Base-by-base conservation (phyloP, 208 protist genomes). In the Naegleria gruberi region DNA sequence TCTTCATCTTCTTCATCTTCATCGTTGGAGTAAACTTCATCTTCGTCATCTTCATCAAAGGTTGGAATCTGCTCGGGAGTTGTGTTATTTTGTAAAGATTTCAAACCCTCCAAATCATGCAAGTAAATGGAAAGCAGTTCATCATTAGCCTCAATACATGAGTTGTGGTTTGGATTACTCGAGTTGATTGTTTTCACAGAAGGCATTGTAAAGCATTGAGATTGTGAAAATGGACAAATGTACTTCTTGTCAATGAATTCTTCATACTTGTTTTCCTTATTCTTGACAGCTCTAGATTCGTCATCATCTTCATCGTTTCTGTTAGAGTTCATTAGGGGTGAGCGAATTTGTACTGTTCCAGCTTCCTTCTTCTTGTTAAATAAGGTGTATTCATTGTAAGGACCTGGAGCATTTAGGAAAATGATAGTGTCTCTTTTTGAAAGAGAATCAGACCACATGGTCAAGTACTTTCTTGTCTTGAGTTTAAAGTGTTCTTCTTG, bases 401-500 rank as follows among this genome's bases (percentile, higher is more conserved):
- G 65, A 46, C 45, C 84, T 43, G 82, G 82, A 8, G 42, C 26
- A 51, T 86, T n/a, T 30, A 45, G 10, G 19, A 86, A 86, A 47
- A 86, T 47, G 15, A 86, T 37, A 77, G 65, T n/a, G 1, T 47
- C 26, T 23, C 42, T 12, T 86, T 86, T 4, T 37, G 2, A 5
- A 37, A 65, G 43, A 5, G n/a, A 7, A 42, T 88, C 30, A 26
- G 7, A 43, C 84, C 84, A 88, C 3, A 37, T 23, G n/a, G 4
- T 5, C 6, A 88, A 42, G 65, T 41, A 30, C 26, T 88, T 42
- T 42, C 43, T 7, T 65, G 43, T 10, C 65, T 88, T 40, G 0
- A 45, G 12, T 30, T 88, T 88, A 88, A 88, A 88, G 19, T 88
- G 26, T 43, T 88, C 45, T 65, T 88, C 84, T 40, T 88, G 23